These are phyloP conservation scores for Saturnispora halmiae DNA, from an alignment of 805 yeast species.

Conservation along the genomic window DNA sequence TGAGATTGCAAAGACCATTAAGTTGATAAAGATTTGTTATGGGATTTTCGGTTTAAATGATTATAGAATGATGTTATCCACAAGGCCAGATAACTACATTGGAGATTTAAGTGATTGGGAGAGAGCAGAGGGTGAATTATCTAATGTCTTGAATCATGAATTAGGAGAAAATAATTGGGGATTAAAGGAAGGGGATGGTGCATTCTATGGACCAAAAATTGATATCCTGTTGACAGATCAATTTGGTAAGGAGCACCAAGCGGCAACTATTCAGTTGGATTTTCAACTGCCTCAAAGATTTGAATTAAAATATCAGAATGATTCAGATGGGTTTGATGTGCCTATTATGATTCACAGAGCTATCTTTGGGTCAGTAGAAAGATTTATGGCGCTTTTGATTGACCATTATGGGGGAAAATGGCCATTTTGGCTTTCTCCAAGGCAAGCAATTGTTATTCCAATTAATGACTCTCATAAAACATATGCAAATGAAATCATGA, in stretches of 20 bases:
- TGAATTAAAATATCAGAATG: slow-evolving; percentile 55
- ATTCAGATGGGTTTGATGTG: slow-evolving; percentile 41
- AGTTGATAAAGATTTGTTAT: slow-evolving; percentile 69
- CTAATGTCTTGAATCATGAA: slow-evolving; percentile 44
- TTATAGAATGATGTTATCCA: slow-evolving; percentile 65
- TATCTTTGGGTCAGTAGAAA: slow-evolving; percentile 86
- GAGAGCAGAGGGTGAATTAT: slow-evolving; percentile 63
- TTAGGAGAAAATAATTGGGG: slow-evolving; percentile 50
- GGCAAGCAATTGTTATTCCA: slow-evolving; percentile 82
- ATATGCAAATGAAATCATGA: slow-evolving; percentile 43
- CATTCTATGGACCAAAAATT: slow-evolving; percentile 92
- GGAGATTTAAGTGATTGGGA: slow-evolving; percentile 79
- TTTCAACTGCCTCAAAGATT: slow-evolving; percentile 89
- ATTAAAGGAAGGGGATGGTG: slow-evolving; percentile 90
- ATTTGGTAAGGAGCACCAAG: slow-evolving; percentile 75
- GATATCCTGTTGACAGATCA: slow-evolving; percentile 79
- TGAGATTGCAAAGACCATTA: slow-evolving; percentile 67
- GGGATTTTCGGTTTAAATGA: slow-evolving; percentile 49
- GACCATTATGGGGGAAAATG: slow-evolving; percentile 89
- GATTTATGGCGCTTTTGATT: slow-evolving; percentile 82
- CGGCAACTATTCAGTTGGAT: slow-evolving; percentile 92
- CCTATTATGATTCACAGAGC: slow-evolving; percentile 98
- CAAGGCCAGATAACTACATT: slow-evolving; percentile 76
- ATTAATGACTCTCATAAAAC: slow-evolving; percentile 53
- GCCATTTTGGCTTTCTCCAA: slow-evolving; percentile 96